Conservation (phyloP, 352 stramenopile species). For the Pythium dissotocum region DNA sequence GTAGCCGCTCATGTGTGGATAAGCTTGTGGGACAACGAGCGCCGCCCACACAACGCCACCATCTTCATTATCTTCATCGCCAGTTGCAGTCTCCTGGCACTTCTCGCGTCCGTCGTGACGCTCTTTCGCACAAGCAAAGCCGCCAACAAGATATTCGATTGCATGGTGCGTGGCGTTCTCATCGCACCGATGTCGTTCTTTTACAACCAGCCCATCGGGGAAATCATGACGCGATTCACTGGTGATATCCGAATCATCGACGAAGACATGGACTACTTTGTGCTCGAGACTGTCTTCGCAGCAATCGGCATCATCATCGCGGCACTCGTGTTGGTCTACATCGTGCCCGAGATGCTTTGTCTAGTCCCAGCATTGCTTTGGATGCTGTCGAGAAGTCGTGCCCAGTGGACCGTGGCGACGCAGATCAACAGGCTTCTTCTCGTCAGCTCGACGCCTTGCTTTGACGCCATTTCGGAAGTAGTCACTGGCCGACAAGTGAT, state of each 20-base stretch:
- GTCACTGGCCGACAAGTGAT: constrained; percentile 16
- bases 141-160: constrained; percentile 10
- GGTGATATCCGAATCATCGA: constrained; percentile 21
- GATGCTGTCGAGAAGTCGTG: constrained; percentile 21
- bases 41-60: too few species aligned
- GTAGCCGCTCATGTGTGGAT: constrained; percentile 26
- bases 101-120: too few species aligned
- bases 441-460: constrained; percentile 21
- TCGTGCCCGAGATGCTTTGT: constrained; percentile 57
- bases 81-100: background rate
- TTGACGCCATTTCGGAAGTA: constrained; percentile 1
- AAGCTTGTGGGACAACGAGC: constrained; percentile 11
- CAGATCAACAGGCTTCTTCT: background rate
- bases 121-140: constrained; percentile 13
- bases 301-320: constrained; percentile 26
- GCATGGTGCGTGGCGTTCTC: constrained; percentile 23
- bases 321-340: constrained; percentile 16
- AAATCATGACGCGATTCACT: constrained; percentile 46
- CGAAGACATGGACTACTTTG: too few species aligned
- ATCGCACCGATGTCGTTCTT: constrained; percentile 40
- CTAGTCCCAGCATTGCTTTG: constrained; percentile 75
- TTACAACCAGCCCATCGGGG: constrained; percentile 31
- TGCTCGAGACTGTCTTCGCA: constrained; percentile 1
- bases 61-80: too few species aligned
- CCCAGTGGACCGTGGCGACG: background rate